Base-by-base conservation (phyloP, 257 asterid species). In the Nicotiana tabacum region DNA sequence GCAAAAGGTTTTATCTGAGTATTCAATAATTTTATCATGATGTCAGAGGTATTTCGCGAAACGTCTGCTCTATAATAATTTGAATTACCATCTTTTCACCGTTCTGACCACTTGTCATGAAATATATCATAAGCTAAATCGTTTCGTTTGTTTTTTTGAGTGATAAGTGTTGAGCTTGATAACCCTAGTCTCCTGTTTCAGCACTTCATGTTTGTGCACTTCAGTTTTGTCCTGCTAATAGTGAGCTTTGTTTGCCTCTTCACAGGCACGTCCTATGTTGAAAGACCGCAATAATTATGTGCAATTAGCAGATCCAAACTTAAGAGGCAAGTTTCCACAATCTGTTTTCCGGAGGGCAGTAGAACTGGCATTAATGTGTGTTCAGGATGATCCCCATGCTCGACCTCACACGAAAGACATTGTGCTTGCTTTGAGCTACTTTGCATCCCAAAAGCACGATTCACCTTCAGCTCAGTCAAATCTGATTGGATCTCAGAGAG, bases 251-350 rank as follows among this genome's bases (percentile, higher is more conserved):
- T 18, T 69, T 61, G 81, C 46, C 65, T 18, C 48, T 74, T 77
- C 61, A 16, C 77, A 90, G 93, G 90, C 88, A 66, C 85, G 84
- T 11, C 89, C 90, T 51, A 51, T 84, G 85, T 78, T 90, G 83
- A 83, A 66, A 84, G 88, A 88, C 21, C 81, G 81, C 43, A 57
- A 69, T 68, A 78, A 74, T 17, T 81, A 30, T 58, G 83, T 67
- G 80, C 82, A 82, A 17, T 67, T 88, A 60, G 91, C 89, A 2
- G 90, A 88, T 78, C 88, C 88, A 37, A 48, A 32, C 6, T 62
- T 90, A 68, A 78, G 77, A 81, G 90, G 87, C 55, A 82, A 82
- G 32, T 87, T 87, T 62, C 58, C 88, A 27, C 79, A 78, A 61
- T 15, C 51, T 6, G 77, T 83, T 9, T 43, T 88, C 46, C 55